phyloP scores from a whole-genome alignment of 164 flowering plant genomes.

The Taxillus chinensis region DNA sequence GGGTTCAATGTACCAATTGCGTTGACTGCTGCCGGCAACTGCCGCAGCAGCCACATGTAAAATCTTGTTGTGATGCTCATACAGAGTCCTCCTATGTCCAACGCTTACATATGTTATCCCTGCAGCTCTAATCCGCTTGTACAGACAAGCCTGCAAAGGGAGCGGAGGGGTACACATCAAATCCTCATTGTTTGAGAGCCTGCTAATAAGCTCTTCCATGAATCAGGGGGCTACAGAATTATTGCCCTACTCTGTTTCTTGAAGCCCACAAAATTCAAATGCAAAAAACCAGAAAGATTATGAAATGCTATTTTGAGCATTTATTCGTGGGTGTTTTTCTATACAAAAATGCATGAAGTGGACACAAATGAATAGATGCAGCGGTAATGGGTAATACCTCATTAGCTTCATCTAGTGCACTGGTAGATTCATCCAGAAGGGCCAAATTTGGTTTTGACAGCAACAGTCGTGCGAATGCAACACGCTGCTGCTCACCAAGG shows the following conservation, averaged over 20 bases:
- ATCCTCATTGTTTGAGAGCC: no score
- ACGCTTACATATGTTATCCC: slow-evolving; percentile 77
- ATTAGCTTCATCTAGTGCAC: slow-evolving; percentile 89
- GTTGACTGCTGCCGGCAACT: slow-evolving; percentile 20
- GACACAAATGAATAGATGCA: no score
- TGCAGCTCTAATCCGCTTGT: slow-evolving; percentile 57
- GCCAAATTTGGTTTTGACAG: slow-evolving; percentile 75
- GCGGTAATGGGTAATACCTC: slow-evolving; percentile 37
- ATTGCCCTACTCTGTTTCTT: no score
- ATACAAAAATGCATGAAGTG: no score
- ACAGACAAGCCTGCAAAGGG: slow-evolving; percentile 57
- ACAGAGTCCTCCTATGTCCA: slow-evolving; percentile 74
- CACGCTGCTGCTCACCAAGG: slow-evolving; percentile 98
- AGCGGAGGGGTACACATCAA: no score
- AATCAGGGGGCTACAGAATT: no score
- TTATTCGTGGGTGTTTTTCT: no score
- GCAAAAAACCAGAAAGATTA: no score
- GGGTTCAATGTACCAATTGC: slow-evolving; percentile 54
- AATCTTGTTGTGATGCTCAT: slow-evolving; percentile 41
- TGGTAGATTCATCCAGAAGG: slow-evolving; percentile 88
- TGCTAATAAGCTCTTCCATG: no score
- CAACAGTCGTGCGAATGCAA: slow-evolving; percentile 87
- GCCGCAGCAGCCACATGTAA: slow-evolving; percentile 41
- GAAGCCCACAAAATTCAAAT: no score
- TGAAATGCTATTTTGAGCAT: no score